Conservation (phyloP, 208 protist species). For the Acanthamoeba divionensis region DNA sequence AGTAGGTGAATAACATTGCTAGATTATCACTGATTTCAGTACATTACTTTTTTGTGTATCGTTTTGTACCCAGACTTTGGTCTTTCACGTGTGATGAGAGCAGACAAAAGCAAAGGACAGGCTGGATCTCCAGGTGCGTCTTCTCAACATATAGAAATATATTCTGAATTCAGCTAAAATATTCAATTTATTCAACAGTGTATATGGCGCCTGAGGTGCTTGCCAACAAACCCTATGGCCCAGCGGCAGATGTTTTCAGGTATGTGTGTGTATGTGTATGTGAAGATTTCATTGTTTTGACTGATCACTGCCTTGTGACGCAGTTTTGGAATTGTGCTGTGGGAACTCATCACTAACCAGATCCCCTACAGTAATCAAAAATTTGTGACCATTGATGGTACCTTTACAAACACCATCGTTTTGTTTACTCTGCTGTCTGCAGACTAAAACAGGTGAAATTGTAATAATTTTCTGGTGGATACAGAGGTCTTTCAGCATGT, state of each 20-base stretch:
- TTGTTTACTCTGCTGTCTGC: not conserved
- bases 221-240: conserved; percentile 13
- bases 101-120: conserved; percentile 21
- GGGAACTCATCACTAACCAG: conserved; percentile 38
- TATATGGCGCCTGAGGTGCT: conserved; percentile 54
- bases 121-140: conserved; percentile 15
- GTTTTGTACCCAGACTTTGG: conserved; percentile 38
- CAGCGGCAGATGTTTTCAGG: conserved; percentile 30
- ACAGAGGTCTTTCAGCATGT: conserved; percentile 40
- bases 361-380: not conserved
- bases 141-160: not conserved
- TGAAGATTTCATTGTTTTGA: not conserved
- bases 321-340: conserved; percentile 41
- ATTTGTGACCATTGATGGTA: conserved; percentile 33
- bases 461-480: not conserved
- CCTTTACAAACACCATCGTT: not conserved
- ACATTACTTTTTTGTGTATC: too few species aligned
- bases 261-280: not conserved
- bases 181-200: not conserved
- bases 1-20: too few species aligned
- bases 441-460: not conserved
- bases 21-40: too few species aligned
- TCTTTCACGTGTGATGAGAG: not conserved
- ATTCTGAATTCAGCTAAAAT: not conserved
- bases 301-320: not conserved